A percentile compares a stretch with the other conserved stretches of the same genome.
These are phyloP conservation scores for Plenodomus tracheiphilus DNA, from an alignment of 2,329 filamentous ascomycete genomes.

Conservation along the genomic window DNA sequence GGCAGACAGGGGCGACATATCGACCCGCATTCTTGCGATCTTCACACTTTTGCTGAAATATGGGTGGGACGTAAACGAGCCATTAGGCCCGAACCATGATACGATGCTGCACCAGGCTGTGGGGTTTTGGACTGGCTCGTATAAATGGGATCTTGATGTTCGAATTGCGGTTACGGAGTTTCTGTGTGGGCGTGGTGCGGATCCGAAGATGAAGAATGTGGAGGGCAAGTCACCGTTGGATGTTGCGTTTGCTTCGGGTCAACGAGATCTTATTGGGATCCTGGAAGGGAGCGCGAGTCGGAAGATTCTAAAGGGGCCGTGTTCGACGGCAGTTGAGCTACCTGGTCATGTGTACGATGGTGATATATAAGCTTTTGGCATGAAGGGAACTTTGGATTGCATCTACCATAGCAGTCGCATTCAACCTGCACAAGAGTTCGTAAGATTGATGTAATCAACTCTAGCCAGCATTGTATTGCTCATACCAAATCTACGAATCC, in stretches of 20 bases:
- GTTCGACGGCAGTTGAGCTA: too few species aligned
- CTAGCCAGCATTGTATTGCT: too few species aligned
- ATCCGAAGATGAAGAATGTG: constrained; percentile 14
- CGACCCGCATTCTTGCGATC: constrained; percentile 15
- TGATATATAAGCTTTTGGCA: too few species aligned
- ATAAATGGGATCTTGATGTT: constrained; percentile 23
- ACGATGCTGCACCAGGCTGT: constrained; percentile 29
- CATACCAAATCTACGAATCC: constrained; percentile 23
- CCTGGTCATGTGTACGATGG: too few species aligned
- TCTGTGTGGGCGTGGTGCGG: constrained; percentile 19
- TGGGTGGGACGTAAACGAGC: constrained; percentile 23
- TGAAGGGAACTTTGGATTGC: too few species aligned
- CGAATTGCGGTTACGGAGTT: constrained; percentile 16
- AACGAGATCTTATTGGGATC: constrained; percentile 18
- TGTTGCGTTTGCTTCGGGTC: constrained; percentile 18
- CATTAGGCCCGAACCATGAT: constrained; percentile 10
- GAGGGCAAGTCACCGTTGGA: constrained; percentile 25
- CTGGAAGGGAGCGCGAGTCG: constrained; percentile 9
- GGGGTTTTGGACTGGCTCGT: constrained; percentile 26
- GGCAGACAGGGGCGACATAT: too few species aligned
- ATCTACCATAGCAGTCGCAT: too few species aligned
- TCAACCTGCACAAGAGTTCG: too few species aligned
- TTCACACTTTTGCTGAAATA: constrained; percentile 18
- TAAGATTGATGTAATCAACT: too few species aligned
- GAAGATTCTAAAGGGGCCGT: constrained; percentile 7